phyloP scores from a whole-genome alignment of 352 stramenopile species.

The Phytophthora hybrid region DNA sequence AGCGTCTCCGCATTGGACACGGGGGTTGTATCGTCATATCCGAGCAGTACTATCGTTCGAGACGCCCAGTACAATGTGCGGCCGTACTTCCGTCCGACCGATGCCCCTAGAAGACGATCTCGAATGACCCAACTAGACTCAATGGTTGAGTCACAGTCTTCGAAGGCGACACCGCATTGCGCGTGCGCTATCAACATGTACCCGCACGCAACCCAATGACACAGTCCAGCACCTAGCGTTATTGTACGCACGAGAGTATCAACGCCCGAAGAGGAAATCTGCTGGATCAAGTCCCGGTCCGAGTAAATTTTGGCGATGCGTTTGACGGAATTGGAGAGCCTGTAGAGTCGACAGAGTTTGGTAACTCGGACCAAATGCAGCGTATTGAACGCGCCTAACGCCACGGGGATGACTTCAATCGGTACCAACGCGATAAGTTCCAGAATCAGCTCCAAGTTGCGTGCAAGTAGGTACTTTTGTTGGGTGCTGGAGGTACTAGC shows the following conservation, averaged over 20 bases:
- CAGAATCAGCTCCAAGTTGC: constrained; percentile 45
- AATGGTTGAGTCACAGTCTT: constrained; percentile 44
- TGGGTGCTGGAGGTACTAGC: constrained; percentile 1
- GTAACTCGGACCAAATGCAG: constrained; percentile 64
- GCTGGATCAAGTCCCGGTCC: constrained; percentile 45
- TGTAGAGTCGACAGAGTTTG: constrained; percentile 64
- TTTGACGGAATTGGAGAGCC: constrained; percentile 44
- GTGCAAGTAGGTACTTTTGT: constrained; percentile 36
- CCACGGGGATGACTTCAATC: constrained; percentile 52
- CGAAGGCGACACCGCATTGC: constrained; percentile 61
- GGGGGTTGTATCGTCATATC: constrained; percentile 74
- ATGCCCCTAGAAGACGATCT: constrained; percentile 55
- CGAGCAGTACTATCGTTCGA: constrained; percentile 63
- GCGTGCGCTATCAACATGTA: constrained; percentile 76
- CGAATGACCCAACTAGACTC: constrained; percentile 71
- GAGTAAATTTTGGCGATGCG: constrained; percentile 65
- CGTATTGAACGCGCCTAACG: constrained; percentile 46
- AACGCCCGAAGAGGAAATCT: constrained; percentile 65
- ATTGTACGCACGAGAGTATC: constrained; percentile 57
- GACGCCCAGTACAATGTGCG: constrained; percentile 62
- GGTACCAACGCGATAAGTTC: constrained; percentile 62
- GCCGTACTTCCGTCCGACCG: constrained; percentile 56
- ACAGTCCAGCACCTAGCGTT: constrained; percentile 31
- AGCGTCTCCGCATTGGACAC: constrained; percentile 63
- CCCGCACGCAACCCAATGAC: constrained; percentile 65